phyloP scores from a whole-genome alignment of 345 rosid genomes.

The Populus alba region DNA sequence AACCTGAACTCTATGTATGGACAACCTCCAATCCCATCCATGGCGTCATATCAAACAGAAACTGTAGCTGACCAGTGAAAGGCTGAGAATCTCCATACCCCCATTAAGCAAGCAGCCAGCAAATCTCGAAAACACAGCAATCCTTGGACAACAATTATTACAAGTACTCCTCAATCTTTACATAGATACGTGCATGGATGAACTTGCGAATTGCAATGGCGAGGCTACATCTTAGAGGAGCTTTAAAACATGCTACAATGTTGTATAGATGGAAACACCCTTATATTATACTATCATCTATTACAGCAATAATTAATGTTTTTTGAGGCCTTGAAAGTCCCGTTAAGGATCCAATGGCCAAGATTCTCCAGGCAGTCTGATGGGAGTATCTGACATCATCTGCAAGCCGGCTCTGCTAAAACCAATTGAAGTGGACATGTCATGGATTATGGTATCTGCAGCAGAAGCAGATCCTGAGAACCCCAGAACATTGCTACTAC shows the following conservation, averaged over 20 bases:
- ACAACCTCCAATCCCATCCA: constrained; percentile 12
- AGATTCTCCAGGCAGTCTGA: constrained; percentile 42
- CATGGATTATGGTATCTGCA: constrained; percentile 23
- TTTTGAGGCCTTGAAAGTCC: neutral
- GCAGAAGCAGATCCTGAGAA: constrained; percentile 27
- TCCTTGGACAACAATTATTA: neutral
- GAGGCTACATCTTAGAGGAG: neutral
- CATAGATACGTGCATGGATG: neutral
- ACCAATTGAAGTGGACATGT: constrained; percentile 43
- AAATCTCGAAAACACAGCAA: neutral
- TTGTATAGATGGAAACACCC: too few species aligned
- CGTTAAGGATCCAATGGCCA: constrained; percentile 44
- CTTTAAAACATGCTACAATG: neutral
- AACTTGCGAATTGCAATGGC: neutral
- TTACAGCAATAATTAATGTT: neutral
- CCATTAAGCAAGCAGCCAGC: neutral
- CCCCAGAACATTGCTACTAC: constrained; percentile 25
- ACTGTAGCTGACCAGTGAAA: neutral
- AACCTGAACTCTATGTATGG: neutral
- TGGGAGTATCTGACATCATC: constrained; percentile 45
- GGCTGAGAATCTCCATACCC: neutral
- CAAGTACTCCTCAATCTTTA: neutral
- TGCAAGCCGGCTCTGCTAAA: constrained; percentile 40
- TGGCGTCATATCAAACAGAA: constrained; percentile 16
- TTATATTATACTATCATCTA: neutral